Base-by-base conservation (phyloP, 441 rosid species). In the Aquilaria agallochum region DNA sequence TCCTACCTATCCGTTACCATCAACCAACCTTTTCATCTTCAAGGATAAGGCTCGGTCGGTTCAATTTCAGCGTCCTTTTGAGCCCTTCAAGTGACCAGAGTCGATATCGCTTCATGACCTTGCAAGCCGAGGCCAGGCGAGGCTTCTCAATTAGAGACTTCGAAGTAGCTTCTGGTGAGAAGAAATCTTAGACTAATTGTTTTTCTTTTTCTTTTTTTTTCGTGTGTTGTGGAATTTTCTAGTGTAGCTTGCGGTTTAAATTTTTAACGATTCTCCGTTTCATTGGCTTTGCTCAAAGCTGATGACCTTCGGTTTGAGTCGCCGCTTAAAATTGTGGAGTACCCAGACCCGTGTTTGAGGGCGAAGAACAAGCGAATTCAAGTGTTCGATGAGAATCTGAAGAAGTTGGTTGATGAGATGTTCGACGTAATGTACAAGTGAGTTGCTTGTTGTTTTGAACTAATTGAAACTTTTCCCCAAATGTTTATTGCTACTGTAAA, bases 371-470 rank as follows among this genome's bases (percentile, higher is more conserved):
- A 86, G 78, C 75, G 80, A 68, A 80, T 94, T 63, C 78, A 66
- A 59, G 68, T 80, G 12, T 91, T 91, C 55, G 92, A 86, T 60
- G 86, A 87, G 58, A 83, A 83, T 73, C 74, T 94, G 80, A 89
- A 70, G 84, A 84, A 82, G 55, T 62, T 94, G 65, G 97, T 76
- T 14, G 79, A 83, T 69, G 94, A 86, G 65, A 94, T 91, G 97
- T 89, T 94, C 68, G 86, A 86, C 69, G 73, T 91, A 56, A 94
- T 94, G 99, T 91, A 94, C 72, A 94, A 84, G 99, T 94, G 68
- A 84, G 96, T 65, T 31, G 34, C 42, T 36, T 36, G 42, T 36
- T 5, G 42, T 36, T 36, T 2, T 36, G 5, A 36, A 36, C 42
- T 36, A 8, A 36, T 36, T 36, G 5, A 36, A 36, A 36, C 42